A percentile compares a stretch with the other conserved stretches of the same genome.
phyloP scores from a whole-genome alignment of 1,284 basidiomycete species.

The Trichosporon inkin region DNA sequence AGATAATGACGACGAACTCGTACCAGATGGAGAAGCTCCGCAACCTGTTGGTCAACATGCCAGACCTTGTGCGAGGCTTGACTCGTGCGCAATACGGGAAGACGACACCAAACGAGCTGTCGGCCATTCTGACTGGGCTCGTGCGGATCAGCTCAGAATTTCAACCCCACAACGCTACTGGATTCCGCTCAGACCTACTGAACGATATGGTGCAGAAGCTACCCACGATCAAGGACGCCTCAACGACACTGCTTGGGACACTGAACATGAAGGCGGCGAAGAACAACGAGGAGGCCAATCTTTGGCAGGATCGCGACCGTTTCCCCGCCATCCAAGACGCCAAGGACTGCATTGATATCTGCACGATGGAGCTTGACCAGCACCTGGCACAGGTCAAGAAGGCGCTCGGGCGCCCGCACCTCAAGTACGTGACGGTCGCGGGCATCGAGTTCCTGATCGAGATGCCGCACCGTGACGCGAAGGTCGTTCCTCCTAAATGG shows the following conservation, averaged over 20 bases:
- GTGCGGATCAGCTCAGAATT: constrained; percentile 68
- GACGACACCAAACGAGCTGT: constrained; percentile 79
- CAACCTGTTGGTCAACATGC: constrained; percentile 66
- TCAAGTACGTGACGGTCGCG: constrained; percentile 67
- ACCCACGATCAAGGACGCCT: constrained; percentile 60
- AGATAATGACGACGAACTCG: constrained; percentile 63
- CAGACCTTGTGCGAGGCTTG: constrained; percentile 84
- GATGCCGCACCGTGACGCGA: constrained; percentile 67
- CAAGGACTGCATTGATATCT: constrained; percentile 51
- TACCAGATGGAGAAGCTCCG: constrained; percentile 60
- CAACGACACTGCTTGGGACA: constrained; percentile 59
- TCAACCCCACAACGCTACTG: constrained; percentile 55
- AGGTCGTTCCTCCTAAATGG: constrained; percentile 75
- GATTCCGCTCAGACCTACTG: constrained; percentile 64
- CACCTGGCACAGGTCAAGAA: constrained; percentile 73
- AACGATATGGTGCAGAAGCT: constrained; percentile 68
- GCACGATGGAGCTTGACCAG: constrained; percentile 66
- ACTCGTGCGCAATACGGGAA: constrained; percentile 86
- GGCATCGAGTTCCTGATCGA: constrained; percentile 77
- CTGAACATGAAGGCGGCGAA: constrained; percentile 65
- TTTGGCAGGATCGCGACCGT: constrained; percentile 70
- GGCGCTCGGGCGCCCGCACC: constrained; percentile 64
- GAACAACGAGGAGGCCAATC: constrained; percentile 63
- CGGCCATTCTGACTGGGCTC: constrained; percentile 70
- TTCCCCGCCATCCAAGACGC: constrained; percentile 64